Percentiles rank a stretch among this genome's conserved stretches.
These are phyloP conservation scores for Fusarium palustre DNA, from an alignment of 2,329 filamentous ascomycete genomes.

Conservation along the genomic window DNA sequence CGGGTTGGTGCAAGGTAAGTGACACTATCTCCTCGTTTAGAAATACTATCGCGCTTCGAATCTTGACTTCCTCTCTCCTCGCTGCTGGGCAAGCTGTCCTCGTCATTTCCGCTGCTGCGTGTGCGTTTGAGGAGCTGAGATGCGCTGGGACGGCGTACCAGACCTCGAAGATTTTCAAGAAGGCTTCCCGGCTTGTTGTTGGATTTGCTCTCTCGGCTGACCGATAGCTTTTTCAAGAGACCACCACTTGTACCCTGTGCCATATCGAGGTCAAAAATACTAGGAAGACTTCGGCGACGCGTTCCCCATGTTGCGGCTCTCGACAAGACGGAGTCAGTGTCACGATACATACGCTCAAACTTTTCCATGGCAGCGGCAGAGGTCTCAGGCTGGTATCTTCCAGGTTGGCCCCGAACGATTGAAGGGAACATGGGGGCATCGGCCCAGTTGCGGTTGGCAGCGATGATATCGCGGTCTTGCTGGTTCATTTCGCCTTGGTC, in stretches of 20 bases:
- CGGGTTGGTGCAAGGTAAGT: conserved; percentile 62
- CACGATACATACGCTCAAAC: conserved; percentile 64
- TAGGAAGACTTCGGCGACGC: conserved; percentile 72
- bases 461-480: conserved; percentile 64
- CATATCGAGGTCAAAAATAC: conserved; percentile 64
- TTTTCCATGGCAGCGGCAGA: conserved; percentile 66
- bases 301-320: conserved; percentile 78
- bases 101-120: conserved; percentile 54
- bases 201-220: conserved; percentile 60
- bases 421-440: conserved; percentile 60
- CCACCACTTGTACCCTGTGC: conserved; percentile 69
- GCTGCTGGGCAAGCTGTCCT: conserved; percentile 41
- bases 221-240: conserved; percentile 71
- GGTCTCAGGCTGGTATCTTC: conserved; percentile 60
- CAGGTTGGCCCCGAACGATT: conserved; percentile 54
- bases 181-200: conserved; percentile 62
- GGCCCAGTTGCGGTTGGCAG: conserved; percentile 61
- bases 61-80: conserved; percentile 45
- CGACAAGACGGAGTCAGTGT: conserved; percentile 70
- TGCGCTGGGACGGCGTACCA: conserved; percentile 64
- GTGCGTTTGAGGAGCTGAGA: conserved; percentile 60
- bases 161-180: conserved; percentile 62
- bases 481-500: conserved; percentile 57
- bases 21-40: conserved; percentile 58
- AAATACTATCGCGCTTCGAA: conserved; percentile 48